Base-by-base conservation (phyloP, 306 rosid genomes). In the Gastrolobium bilobum region DNA sequence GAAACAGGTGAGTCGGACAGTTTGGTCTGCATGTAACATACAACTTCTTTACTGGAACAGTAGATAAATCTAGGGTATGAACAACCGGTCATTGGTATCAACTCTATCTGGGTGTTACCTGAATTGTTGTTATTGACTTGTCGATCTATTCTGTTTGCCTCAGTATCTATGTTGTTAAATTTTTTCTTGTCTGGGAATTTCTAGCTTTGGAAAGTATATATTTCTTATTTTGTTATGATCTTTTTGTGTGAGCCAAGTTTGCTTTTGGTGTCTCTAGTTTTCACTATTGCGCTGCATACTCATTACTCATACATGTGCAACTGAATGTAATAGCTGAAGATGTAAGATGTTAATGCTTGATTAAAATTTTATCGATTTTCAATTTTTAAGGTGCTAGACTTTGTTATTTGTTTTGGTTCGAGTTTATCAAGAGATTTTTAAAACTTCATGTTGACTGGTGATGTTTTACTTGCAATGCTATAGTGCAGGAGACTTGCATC, bases 401-500 rank as follows among this genome's bases (percentile, higher is more conserved):
- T 20, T 20, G 26, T 20, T 63, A 33, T 39, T 62, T 62, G 74
- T 43, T 64, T 10, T 72, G 79, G 59, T 63, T 72, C 42, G 50
- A 63, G 34, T 52, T 47, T 62, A n/a, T 60, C 51, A 52, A 40
- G 39, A 72, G 40, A 33, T 80, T 72, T 20, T 46, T 38, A 46
- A 43, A 81, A 66, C 76, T 59, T 73, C 48, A 11, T 74, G 70
- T 85, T 82, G 63, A 75, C 77, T 72, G 78, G 82, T 82, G 71
- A 78, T 58, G 77, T 68, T 79, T 86, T 51, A 77, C 80, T 66
- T 75, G 86, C 83, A 73, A 81, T 88, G 87, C 70, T 89, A 80
- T 90, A 88, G 97, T 88, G 89, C 91, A 93, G 96, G 98, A 82
- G 93, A 93, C 87, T 61, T 93, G 68, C 94, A 89, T 83, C 98